Base-by-base conservation (phyloP, 2,329 filamentous ascomycete species). In the Daldinia sp. region DNA sequence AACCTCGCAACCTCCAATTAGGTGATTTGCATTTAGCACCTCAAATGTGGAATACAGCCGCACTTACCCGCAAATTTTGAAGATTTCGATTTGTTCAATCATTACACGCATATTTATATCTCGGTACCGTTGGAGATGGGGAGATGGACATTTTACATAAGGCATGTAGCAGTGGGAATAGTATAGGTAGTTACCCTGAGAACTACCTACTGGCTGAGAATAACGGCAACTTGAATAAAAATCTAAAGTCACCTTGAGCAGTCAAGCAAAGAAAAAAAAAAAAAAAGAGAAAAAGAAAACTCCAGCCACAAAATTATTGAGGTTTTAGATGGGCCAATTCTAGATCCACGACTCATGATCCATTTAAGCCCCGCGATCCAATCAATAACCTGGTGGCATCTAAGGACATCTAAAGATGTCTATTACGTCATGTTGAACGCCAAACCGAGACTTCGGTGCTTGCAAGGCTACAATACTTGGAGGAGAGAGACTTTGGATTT, bases 391-490 rank as follows among this genome's bases (percentile, higher is more conserved):
- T 58, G 32, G 59, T 65, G 58, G 45, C 62, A 61, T 45, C 25
- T 52, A 51, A 51, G 19, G 25, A 61, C 62, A 66, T 52, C 19
- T 50, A 51, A 55, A 47, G 27, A 68, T 60, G 58, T 52, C 65
- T 66, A 66, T 65, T 65, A 68, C 63, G 65, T 68, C 65, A 68
- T 55, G 25, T 51, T 25, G 32, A 63, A 49, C 32, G n/a, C 21
- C 30, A 9, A 61, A 57, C 55, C 47, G 41, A 56, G 56, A 55
- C 53, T 59, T 43, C 27, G 47, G 45, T 27, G 43, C 43, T 50
- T 47, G 21, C 47, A 23, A 58, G 43, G 47, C 47, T 56, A 57
- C 53, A 52, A 57, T 13, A 21, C 19, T 23, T 25, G 15, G 17
- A 23, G 32, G 21, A 37, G 19, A 58, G 35, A 49, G 30, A n/a